Evolutionary conservation across 805 yeast genomes (phyloP).

Genomic region (Yamadazyma paraphyllophila): DNA sequence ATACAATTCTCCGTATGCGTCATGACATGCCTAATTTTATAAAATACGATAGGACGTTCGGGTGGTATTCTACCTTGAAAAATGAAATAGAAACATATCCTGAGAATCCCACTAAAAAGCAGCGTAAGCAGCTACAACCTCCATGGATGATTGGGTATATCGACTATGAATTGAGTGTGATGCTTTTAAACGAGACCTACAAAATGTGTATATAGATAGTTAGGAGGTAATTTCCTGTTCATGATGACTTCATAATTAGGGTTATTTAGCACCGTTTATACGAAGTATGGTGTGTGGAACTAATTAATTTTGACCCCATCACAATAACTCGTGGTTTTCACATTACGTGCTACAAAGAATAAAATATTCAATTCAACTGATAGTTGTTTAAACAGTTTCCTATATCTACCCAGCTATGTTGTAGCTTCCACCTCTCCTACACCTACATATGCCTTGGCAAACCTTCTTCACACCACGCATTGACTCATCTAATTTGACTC

Average conservation of each 20-base stretch:
- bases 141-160: conserved; percentile 19
- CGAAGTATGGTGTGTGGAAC: too few relatives aligned
- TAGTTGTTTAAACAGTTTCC: too few relatives aligned
- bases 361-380: too few relatives aligned
- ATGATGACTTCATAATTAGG: neutral
- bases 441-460: too few relatives aligned
- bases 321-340: too few relatives aligned
- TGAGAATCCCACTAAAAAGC: conserved; percentile 7
- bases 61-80: conserved; percentile 20
- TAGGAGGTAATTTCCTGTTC: neutral
- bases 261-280: too few relatives aligned
- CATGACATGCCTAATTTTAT: conserved; percentile 19
- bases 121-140: neutral
- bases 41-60: conserved; percentile 24
- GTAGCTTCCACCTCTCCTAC: too few relatives aligned
- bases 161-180: conserved; percentile 23
- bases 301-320: too few relatives aligned
- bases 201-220: conserved; percentile 24
- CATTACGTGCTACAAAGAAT: too few relatives aligned
- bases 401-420: too few relatives aligned
- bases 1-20: conserved; percentile 25
- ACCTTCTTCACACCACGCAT: neutral
- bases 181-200: conserved; percentile 29
- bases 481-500: conserved; percentile 2
- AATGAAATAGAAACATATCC: conserved; percentile 5